Conservation (phyloP, 495 filamentous ascomycete species). For the Mytilinidion resinicola region DNA sequence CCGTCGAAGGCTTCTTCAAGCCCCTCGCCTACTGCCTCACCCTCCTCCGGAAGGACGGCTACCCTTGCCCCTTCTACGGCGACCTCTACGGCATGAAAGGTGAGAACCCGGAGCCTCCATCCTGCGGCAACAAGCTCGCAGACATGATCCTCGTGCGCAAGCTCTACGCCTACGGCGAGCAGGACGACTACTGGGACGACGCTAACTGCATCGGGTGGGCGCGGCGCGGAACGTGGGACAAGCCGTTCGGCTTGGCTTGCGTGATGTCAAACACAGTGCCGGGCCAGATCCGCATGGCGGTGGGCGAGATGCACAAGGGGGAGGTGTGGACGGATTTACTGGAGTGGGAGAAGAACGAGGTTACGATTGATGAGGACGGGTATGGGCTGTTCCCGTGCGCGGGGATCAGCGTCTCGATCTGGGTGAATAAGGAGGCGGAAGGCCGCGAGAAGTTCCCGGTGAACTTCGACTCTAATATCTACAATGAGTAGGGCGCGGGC, state of each 20-base stretch:
- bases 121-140: slow-evolving; percentile 55
- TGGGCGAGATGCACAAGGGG: slow-evolving; percentile 31
- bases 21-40: slow-evolving; percentile 46
- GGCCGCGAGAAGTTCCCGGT: slow-evolving; percentile 33
- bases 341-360: slow-evolving; percentile 26
- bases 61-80: slow-evolving; percentile 69
- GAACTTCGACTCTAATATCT: slow-evolving; percentile 33
- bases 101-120: slow-evolving; percentile 48
- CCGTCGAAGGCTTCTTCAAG: slow-evolving; percentile 35
- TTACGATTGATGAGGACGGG: slow-evolving; percentile 35
- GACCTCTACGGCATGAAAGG: slow-evolving; percentile 65
- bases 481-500: slow-evolving; percentile 12
- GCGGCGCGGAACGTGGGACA: slow-evolving; percentile 46
- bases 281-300: slow-evolving; percentile 30
- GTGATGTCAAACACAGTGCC: slow-evolving; percentile 32
- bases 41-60: slow-evolving; percentile 57
- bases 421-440: slow-evolving; percentile 31
- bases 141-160: slow-evolving; percentile 58
- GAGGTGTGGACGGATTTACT: slow-evolving; percentile 36
- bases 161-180: slow-evolving; percentile 61
- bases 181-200: slow-evolving; percentile 63
- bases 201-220: slow-evolving; percentile 65
- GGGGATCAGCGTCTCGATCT: slow-evolving; percentile 30
- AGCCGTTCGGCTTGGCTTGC: slow-evolving; percentile 29
- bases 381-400: slow-evolving; percentile 31